Percentiles rank a stretch among this genome's conserved stretches.
Conservation (phyloP, 495 filamentous ascomycete genomes). For the Acidomyces sp. region DNA sequence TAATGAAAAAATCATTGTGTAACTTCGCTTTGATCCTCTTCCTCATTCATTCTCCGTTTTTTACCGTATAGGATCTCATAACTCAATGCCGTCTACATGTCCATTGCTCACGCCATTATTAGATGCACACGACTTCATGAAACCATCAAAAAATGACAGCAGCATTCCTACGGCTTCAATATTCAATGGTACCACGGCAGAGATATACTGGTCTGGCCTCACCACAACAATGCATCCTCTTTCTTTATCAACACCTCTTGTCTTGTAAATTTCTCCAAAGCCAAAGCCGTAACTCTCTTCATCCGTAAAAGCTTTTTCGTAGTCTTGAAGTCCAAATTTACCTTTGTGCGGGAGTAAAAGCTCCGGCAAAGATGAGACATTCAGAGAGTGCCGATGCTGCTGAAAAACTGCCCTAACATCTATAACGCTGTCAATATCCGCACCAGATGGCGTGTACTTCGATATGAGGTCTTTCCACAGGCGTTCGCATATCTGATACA, state of each 20-base stretch:
- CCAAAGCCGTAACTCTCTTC: constrained; percentile 40
- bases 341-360: constrained; percentile 18
- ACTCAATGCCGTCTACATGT: no score
- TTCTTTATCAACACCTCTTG: constrained; percentile 47
- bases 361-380: constrained; percentile 10
- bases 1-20: no score
- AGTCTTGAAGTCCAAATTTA: constrained; percentile 32
- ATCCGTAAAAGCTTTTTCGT: constrained; percentile 55
- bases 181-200: constrained; percentile 13
- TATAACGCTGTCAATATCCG: constrained; percentile 17
- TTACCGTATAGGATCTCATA: no score
- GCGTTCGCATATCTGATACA: constrained; percentile 8
- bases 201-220: constrained; percentile 57
- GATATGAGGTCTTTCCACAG: constrained; percentile 7
- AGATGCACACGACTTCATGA: no score
- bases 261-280: constrained; percentile 46
- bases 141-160: constrained; percentile 14
- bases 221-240: constrained; percentile 49
- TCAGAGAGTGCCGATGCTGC: constrained; percentile 4
- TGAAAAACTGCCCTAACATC: constrained; percentile 18
- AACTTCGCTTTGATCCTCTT: no score
- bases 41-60: no score
- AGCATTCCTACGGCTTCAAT: constrained; percentile 3
- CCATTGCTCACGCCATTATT: no score
- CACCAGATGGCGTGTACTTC: constrained; percentile 13